phyloP scores from a whole-genome alignment of 2,329 filamentous ascomycete genomes.

The Colletotrichum tamarilloi region DNA sequence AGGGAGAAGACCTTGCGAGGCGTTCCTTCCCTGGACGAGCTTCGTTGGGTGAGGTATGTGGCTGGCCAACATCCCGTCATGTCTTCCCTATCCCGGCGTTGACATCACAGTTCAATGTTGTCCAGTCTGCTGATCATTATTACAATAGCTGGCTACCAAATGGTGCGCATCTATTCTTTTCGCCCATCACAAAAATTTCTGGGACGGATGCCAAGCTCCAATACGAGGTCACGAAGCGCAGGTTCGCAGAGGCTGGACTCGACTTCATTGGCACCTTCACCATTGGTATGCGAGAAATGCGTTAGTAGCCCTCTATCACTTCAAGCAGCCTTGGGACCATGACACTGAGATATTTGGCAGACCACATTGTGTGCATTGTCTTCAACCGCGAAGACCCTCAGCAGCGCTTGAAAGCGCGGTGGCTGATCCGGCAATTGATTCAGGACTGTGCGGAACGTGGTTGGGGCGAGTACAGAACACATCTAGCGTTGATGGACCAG shows the following conservation, averaged over 20 bases:
- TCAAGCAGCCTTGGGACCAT: neutral
- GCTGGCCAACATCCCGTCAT: too few species aligned
- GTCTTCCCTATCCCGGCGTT: constrained; percentile 13
- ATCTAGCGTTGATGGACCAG: constrained; percentile 55
- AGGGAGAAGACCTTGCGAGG: too few species aligned
- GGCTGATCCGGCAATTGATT: constrained; percentile 47
- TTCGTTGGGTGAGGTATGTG: too few species aligned
- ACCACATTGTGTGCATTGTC: constrained; percentile 53
- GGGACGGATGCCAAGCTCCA: constrained; percentile 46
- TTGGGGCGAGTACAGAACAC: constrained; percentile 56
- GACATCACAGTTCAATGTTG: constrained; percentile 42
- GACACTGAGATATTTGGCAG: neutral
- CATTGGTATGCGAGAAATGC: constrained; percentile 39
- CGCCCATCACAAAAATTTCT: constrained; percentile 47
- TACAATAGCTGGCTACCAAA: constrained; percentile 47
- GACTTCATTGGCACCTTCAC: constrained; percentile 45
- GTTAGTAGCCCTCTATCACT: constrained; percentile 37
- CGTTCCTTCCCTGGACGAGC: too few species aligned
- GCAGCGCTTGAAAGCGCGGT: constrained; percentile 41
- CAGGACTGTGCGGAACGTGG: constrained; percentile 50
- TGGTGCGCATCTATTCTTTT: constrained; percentile 49
- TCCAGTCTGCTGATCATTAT: too few species aligned
- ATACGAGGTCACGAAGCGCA: constrained; percentile 43
- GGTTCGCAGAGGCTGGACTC: constrained; percentile 39
- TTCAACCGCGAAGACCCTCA: constrained; percentile 50